Base-by-base conservation (phyloP, 2,329 filamentous ascomycete species). In the Talaromyces funiculosus region DNA sequence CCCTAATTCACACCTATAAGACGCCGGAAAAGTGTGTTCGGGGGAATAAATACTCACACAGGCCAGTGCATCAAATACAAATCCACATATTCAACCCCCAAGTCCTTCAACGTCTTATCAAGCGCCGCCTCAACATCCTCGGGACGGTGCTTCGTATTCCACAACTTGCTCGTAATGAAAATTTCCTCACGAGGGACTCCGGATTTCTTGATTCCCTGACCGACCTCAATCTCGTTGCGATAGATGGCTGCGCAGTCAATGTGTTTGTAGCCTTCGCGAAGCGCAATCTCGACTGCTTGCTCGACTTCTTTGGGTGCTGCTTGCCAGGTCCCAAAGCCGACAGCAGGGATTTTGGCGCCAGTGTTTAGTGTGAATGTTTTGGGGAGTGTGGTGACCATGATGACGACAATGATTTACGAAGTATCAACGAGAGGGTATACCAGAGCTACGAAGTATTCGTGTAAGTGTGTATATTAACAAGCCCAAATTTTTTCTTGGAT, bases 1-100 rank as follows among this genome's bases (percentile, higher is more conserved):
- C 49, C 14, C 57, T 53, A 20, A 4, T 51, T 10, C 14, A 9
- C 7, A 16, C 3, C n/a, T 6, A 38, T 51, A 22, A 33, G 56
- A 7, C 18, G 29, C 9, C 24, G 26, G 6, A 35, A 7, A 8
- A 51, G 8, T 14, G 18, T 20, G 18, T 42, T n/a, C 3, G 10
- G 18, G 20, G 9, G 38, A 42, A 42, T 18, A 18, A 20, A 42
- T 40, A 42, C 38, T 42, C 38, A 56, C 49, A 91, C 78, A 5
- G 90, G 88, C 90, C 90, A 94, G 78, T 96, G 90, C 79, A 95
- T 84, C 38, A 95, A 81, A 72, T 85, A 91, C 61, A 95, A 79
- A 72, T 95, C 91, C 4, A 95, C 82, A 72, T 95, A 93, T 65
- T 91, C 88, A 53, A 94, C 78, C 1, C 90, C 89, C 37, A 95